phyloP scores from a whole-genome alignment of 805 yeast species.

The Metschnikowia arizonensis region DNA sequence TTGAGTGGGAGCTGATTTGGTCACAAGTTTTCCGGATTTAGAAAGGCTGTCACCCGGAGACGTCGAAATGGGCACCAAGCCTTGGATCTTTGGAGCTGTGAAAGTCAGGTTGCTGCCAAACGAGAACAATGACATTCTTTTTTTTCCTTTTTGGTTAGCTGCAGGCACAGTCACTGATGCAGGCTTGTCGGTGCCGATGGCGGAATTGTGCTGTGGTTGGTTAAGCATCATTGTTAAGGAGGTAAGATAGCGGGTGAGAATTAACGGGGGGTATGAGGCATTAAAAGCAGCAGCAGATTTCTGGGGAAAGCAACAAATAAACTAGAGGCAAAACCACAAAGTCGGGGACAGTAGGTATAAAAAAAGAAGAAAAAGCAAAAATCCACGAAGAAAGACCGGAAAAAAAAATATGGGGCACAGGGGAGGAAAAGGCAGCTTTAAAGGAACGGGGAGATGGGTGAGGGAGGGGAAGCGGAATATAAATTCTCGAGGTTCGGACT shows the following conservation, averaged over 20 bases:
- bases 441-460: background rate
- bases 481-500: constrained; percentile 4
- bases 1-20: background rate
- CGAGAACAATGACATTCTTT: constrained; percentile 25
- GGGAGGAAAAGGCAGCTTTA: background rate
- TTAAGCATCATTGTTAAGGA: background rate
- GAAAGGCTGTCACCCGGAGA: constrained; percentile 9
- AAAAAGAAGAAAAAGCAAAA: background rate
- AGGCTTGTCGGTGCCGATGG: constrained; percentile 1
- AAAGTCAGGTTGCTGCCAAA: constrained; percentile 17
- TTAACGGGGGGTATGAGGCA: background rate
- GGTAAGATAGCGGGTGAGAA: background rate
- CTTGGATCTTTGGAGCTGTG: constrained; percentile 10
- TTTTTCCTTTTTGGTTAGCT: constrained; percentile 11
- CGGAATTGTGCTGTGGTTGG: constrained; percentile 1
- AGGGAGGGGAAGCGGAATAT: constrained; percentile 4
- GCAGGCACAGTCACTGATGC: constrained; percentile 2
- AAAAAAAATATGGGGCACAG: background rate
- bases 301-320: background rate
- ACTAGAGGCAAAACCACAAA: background rate
- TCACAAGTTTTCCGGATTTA: background rate
- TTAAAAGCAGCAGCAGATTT: background rate
- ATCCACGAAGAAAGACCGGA: background rate
- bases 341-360: background rate
- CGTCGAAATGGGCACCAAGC: constrained; percentile 14